Conservation (phyloP, 768 basidiomycete genomes). For the Lentinus tigrinus region DNA sequence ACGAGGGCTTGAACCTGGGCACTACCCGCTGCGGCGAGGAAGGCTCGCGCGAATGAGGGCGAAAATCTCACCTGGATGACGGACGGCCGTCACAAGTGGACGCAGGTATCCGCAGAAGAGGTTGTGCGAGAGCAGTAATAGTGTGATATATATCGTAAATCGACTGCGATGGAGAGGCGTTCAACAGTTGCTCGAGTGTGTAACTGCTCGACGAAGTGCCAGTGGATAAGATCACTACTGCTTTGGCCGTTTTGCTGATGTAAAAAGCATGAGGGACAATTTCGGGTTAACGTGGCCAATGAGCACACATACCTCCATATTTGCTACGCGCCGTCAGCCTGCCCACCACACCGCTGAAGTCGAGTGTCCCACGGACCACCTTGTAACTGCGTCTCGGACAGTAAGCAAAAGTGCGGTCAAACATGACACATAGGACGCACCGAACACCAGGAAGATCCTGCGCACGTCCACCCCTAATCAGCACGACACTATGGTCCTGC, state of each 20-base stretch:
- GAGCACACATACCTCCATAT: conserved; percentile 72
- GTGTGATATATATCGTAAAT: conserved; percentile 6
- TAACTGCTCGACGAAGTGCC: no score
- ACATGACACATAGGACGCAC: conserved; percentile 43
- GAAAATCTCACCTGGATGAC: no score
- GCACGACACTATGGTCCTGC: conserved; percentile 95
- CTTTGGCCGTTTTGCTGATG: conserved; percentile 83
- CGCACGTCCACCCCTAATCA: conserved; percentile 92
- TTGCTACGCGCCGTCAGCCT: conserved; percentile 80
- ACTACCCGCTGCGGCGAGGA: no score
- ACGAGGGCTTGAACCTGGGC: no score
- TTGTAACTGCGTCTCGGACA: conserved; percentile 68
- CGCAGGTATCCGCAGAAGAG: no score
- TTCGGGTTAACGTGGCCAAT: conserved; percentile 9
- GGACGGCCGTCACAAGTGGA: no score
- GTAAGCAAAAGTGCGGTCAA: not conserved
- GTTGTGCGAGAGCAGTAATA: conserved; percentile 2
- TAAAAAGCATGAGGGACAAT: conserved; percentile 24
- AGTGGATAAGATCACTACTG: conserved; percentile 29
- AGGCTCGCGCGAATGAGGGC: no score
- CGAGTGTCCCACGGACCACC: conserved; percentile 87
- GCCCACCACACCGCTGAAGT: conserved; percentile 88
- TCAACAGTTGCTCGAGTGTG: not conserved
- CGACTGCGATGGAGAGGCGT: conserved; percentile 1
- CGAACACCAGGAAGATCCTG: conserved; percentile 98